Evolutionary conservation across 495 filamentous ascomycete genomes (phyloP).

Genomic region (Hypomontagnella submonticulosa): DNA sequence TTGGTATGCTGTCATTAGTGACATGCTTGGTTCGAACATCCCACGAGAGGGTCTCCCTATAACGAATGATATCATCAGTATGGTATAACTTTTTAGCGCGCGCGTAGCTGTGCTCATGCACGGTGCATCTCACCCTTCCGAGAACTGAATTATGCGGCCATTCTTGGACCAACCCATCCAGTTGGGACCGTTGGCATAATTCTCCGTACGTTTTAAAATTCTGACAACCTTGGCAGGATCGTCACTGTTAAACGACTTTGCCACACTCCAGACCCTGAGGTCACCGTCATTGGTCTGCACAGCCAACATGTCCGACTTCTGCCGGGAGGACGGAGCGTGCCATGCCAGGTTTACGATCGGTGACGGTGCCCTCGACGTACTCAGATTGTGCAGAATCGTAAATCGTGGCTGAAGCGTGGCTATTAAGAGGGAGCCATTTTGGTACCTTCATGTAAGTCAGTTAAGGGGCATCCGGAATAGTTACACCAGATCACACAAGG

Average conservation of each 20-base stretch:
- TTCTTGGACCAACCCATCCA: conserved; percentile 99
- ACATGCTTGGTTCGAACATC: conserved; percentile 97
- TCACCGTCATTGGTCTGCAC: conserved; percentile 93
- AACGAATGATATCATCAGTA: conserved; percentile 42
- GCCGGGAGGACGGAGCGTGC: conserved; percentile 96
- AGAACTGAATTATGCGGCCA: conserved; percentile 91
- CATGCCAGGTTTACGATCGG: conserved; percentile 91
- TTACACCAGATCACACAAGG: conserved; percentile 17
- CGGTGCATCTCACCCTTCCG: conserved; percentile 80
- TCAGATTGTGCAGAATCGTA: conserved; percentile 93
- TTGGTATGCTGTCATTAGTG: conserved; percentile 86
- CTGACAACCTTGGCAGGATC: conserved; percentile 86
- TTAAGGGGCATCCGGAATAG: conserved; percentile 23
- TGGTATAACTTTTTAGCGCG: conserved; percentile 53
- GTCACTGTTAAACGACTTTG: conserved; percentile 80
- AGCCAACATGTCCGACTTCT: conserved; percentile 98
- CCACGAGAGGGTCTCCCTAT: conserved; percentile 91
- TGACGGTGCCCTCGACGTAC: conserved; percentile 81
- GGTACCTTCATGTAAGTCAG: conserved; percentile 71
- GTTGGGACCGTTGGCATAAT: conserved; percentile 78
- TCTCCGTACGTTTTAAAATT: conserved; percentile 82
- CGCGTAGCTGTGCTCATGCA: conserved; percentile 47
- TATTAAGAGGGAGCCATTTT: conserved; percentile 94
- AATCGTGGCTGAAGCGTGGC: conserved; percentile 90
- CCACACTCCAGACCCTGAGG: conserved; percentile 94